Evolutionary conservation across 768 basidiomycete genomes (phyloP), one percentile per base, ranked within the genome.

Genomic region (Rhodocollybia butyracea): DNA sequence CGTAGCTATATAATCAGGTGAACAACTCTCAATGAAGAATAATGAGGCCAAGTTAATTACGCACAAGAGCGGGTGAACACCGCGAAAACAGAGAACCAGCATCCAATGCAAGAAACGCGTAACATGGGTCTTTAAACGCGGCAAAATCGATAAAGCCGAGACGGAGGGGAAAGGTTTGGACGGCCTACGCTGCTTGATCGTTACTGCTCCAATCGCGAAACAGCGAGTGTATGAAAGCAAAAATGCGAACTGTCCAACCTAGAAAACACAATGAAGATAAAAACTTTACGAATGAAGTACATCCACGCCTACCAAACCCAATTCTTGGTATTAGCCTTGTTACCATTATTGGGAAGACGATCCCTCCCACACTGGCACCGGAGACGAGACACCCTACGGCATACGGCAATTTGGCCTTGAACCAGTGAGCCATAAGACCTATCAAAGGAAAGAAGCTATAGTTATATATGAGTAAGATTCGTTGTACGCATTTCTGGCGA

Each of bases 391-490:
- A 60, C 5, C 74, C 71, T 8, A 71, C 65, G 0, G 72, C 74
- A 15, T 70, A 65, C 1, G 66, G 67, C 4, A 70, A 51, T 7
- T 62, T 58, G 8, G 54, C 56, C 40, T 66, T 65, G 60, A 75
- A 75, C 63, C 66, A 69, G 57, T 76, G 74, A 2, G 64, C 62
- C 11, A 73, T 62, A 3, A 71, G 67, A 5, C 67, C 66, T 29
- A 73, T 58, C 0, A 65, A 61, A 1, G 73, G 74, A 22, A 70
- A 60, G 60, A 73, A 75, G 5, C 71, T 66, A 38, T 59, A 19
- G 7, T 22, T 34, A 22, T 13, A 34, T 24, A 11, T 27, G 32
- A 41, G 29, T 27, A 22, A 29, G 15, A 24, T 10, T 12, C 22
- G 26, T 5, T 19, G 22, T 10, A 22, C 12, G 27, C 13, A 10